phyloP scores from a whole-genome alignment of 2,329 filamentous ascomycete genomes.

The Aspergillus neotritici region DNA sequence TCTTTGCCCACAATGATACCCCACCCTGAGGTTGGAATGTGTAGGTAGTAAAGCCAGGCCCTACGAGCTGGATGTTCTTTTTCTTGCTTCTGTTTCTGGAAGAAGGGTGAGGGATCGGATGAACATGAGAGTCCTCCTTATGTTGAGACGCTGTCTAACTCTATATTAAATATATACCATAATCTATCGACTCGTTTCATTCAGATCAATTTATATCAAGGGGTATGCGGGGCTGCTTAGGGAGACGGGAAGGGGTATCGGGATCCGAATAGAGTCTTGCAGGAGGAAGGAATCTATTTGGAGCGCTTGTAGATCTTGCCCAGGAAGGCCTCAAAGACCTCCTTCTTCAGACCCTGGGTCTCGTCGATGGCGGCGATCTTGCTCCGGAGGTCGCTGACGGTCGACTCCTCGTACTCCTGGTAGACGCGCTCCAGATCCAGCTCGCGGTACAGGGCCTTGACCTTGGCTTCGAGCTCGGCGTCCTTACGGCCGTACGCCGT shows the following conservation, averaged over 20 bases:
- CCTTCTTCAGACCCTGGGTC: slow-evolving; percentile 80
- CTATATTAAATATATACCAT: no score
- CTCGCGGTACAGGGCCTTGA: slow-evolving; percentile 87
- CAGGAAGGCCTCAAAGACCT: slow-evolving; percentile 82
- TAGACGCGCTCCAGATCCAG: slow-evolving; percentile 78
- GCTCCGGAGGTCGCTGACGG: slow-evolving; percentile 67
- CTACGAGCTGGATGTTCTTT: no score
- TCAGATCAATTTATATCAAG: not conserved
- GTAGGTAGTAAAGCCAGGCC: no score
- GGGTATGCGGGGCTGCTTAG: no score
- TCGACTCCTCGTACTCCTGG: slow-evolving; percentile 82
- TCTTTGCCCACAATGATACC: no score
- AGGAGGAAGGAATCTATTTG: slow-evolving; percentile 58
- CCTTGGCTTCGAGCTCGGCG: slow-evolving; percentile 68
- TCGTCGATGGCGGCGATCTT: slow-evolving; percentile 80
- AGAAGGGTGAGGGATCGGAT: no score
- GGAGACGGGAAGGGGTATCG: no score
- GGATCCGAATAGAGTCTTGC: not conserved
- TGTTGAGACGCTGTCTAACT: no score
- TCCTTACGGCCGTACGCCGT: slow-evolving; percentile 94
- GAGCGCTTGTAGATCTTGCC: slow-evolving; percentile 97
- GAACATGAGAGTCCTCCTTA: no score
- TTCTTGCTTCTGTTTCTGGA: no score
- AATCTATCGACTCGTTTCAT: not conserved
- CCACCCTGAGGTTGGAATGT: no score